These are phyloP conservation scores for Starmerella geochares DNA, from an alignment of 805 yeast species.

Conservation along the genomic window DNA sequence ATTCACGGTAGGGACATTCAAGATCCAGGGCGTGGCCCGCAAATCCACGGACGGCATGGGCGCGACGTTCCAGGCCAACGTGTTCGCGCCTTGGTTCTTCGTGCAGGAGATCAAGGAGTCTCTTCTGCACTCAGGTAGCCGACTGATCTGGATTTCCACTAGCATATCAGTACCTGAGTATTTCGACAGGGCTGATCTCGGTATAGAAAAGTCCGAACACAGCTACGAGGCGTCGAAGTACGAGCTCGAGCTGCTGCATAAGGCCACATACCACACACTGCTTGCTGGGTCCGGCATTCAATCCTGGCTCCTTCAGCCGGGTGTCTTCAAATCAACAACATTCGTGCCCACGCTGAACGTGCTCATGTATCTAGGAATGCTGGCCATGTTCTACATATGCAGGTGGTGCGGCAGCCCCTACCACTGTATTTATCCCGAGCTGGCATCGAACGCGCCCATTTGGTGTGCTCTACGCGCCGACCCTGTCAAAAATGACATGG, in stretches of 20 bases:
- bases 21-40: conserved; percentile 70
- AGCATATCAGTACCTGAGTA: conserved; percentile 68
- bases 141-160: conserved; percentile 76
- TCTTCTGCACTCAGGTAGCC: conserved; percentile 43
- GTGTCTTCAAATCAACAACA: conserved; percentile 77
- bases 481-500: conserved; percentile 40
- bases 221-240: conserved; percentile 92
- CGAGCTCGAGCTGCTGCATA: conserved; percentile 70
- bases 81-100: conserved; percentile 88
- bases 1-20: conserved; percentile 80
- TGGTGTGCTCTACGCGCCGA: conserved; percentile 50
- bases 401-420: conserved; percentile 74
- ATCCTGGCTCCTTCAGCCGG: conserved; percentile 84
- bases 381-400: conserved; percentile 70
- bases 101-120: conserved; percentile 46
- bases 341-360: conserved; percentile 66
- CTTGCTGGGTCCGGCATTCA: conserved; percentile 42
- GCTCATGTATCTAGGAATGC: conserved; percentile 78
- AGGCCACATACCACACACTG: conserved; percentile 52
- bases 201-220: conserved; percentile 49
- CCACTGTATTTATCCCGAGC: conserved; percentile 82
- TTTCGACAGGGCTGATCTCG: conserved; percentile 64
- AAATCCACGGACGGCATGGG: conserved; percentile 72
- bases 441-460: conserved; percentile 80
- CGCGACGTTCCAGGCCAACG: conserved; percentile 84